A percentile compares a stretch with the other conserved stretches of the same genome.
phyloP scores from a whole-genome alignment of 2,329 filamentous ascomycete genomes.

The Didymella arachidicola region DNA sequence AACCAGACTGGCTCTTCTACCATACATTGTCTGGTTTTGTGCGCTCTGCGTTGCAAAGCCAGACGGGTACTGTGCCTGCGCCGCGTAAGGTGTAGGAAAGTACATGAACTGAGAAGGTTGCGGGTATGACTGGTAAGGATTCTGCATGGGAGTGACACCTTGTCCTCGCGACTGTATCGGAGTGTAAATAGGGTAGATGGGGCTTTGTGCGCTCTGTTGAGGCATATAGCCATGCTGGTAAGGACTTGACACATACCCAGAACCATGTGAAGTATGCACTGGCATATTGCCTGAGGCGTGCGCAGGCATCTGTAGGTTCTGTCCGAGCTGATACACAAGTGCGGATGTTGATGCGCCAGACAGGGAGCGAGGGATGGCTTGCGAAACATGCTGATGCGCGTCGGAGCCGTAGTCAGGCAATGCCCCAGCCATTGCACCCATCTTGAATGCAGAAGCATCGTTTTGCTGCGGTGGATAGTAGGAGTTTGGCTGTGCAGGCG shows the following conservation, averaged over 20 bases:
- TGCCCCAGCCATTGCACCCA: constrained; percentile 47
- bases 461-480: constrained; percentile 41
- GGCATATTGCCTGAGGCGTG: constrained; percentile 32
- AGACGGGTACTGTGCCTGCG: constrained; percentile 39
- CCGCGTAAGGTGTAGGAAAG: constrained; percentile 45
- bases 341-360: constrained; percentile 51
- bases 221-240: constrained; percentile 43
- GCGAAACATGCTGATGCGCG: constrained; percentile 29
- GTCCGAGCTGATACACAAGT: constrained; percentile 51
- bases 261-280: constrained; percentile 37
- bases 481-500: constrained; percentile 32
- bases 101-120: constrained; percentile 48
- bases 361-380: constrained; percentile 42
- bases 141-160: constrained; percentile 33
- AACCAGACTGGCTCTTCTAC: constrained; percentile 40
- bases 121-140: constrained; percentile 41
- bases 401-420: constrained; percentile 48
- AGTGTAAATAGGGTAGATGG: constrained; percentile 35
- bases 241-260: constrained; percentile 36
- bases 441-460: constrained; percentile 43
- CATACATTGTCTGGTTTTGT: constrained; percentile 39
- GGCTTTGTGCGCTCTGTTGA: constrained; percentile 35
- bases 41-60: constrained; percentile 35
- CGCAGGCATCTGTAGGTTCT: constrained; percentile 48
- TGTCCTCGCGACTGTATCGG: constrained; percentile 38